Percentiles rank a stretch among this genome's conserved stretches.
Conservation (phyloP, 192 early-diverging fungal genomes). For the Rhizophagus clarus region DNA sequence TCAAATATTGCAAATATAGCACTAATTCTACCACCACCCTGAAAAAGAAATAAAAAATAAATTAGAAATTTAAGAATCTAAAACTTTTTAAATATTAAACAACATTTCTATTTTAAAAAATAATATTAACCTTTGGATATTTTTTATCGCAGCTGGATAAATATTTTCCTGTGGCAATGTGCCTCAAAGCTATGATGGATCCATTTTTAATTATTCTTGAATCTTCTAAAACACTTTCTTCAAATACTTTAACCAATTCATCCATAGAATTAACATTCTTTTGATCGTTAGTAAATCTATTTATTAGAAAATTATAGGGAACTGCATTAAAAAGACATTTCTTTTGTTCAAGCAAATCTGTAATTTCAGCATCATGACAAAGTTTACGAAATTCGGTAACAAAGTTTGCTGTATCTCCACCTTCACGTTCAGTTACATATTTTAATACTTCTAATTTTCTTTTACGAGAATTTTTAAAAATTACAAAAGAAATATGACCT, state of each 20-base stretch:
- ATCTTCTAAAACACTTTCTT: neutral
- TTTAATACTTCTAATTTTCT: neutral
- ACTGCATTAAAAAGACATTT: neutral
- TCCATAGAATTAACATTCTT: neutral
- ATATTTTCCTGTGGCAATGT: neutral
- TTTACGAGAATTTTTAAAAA: neutral
- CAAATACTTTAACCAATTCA: neutral
- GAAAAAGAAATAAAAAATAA: no score
- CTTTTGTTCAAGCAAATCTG: neutral
- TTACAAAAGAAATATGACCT: neutral
- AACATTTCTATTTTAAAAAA: no score
- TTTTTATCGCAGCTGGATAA: neutral
- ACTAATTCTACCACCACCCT: no score
- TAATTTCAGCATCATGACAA: neutral
- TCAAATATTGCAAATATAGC: no score
- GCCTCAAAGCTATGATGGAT: neutral
- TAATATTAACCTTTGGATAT: no score
- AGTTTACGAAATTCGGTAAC: neutral
- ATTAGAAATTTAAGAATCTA: no score
- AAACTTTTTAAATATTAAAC: no score
- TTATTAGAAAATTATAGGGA: neutral
- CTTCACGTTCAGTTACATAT: neutral
- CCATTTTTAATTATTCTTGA: neutral
- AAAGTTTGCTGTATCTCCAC: neutral
- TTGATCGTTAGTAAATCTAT: neutral